Evolutionary conservation across 2,329 filamentous ascomycete genomes (phyloP).

Genomic region (Arachnomyces sp.): DNA sequence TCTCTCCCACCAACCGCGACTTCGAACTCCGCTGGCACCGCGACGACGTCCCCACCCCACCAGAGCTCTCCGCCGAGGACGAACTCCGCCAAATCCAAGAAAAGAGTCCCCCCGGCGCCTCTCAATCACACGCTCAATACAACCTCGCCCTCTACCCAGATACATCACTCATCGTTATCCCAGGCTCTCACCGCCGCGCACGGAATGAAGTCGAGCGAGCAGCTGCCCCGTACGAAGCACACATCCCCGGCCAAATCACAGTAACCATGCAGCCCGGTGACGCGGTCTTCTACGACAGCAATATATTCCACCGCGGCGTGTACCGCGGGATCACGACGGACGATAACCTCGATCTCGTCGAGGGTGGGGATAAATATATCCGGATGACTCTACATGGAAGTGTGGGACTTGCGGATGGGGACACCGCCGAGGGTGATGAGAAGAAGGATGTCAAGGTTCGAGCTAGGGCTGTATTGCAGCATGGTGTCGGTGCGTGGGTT

Average conservation of each 20-base stretch:
- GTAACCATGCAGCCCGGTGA: conserved; percentile 66
- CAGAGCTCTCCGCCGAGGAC: conserved; percentile 54
- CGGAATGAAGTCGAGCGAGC: conserved; percentile 60
- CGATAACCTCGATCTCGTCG: conserved; percentile 8
- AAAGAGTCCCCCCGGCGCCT: conserved; percentile 34
- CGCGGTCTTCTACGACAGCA: conserved; percentile 82
- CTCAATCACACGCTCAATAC: conserved; percentile 73
- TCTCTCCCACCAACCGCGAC: conserved; percentile 56
- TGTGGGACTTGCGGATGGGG: conserved; percentile 25
- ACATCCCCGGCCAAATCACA: conserved; percentile 54
- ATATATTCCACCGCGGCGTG: conserved; percentile 55
- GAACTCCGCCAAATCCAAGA: conserved; percentile 54
- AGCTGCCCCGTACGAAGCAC: conserved; percentile 56
- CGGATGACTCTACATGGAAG: conserved; percentile 37
- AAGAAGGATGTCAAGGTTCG: conserved; percentile 27
- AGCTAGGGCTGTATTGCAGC: conserved; percentile 38
- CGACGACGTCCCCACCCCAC: conserved; percentile 61
- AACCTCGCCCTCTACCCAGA: conserved; percentile 76
- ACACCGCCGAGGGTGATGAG: conserved; percentile 8
- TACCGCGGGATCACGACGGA: conserved; percentile 22
- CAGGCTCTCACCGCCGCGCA: conserved; percentile 63
- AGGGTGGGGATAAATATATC: conserved; percentile 27
- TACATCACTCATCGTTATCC: conserved; percentile 63
- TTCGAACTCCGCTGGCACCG: conserved; percentile 79
- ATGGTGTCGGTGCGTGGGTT: conserved; percentile 39